Base-by-base conservation (phyloP, 2,329 filamentous ascomycete genomes). In the Raffaelea albimanens region DNA sequence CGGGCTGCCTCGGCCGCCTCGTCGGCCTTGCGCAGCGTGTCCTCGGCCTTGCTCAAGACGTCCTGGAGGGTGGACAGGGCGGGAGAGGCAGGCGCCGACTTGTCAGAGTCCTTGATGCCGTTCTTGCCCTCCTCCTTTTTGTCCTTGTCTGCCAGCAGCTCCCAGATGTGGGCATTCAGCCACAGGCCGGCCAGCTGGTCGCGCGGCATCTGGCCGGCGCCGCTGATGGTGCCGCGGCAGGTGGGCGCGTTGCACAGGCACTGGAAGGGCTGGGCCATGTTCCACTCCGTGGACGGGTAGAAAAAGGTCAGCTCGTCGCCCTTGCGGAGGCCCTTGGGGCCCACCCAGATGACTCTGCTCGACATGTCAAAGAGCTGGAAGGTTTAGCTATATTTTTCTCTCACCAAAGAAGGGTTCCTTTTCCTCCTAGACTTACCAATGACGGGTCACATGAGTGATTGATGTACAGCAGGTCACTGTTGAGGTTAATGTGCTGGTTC, bases 251-350 rank as follows among this genome's bases (percentile, higher is more conserved):
- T 70, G 60, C 83, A 87, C 50, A 75, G 67, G 60, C 83, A 87
- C 50, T 75, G 65, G 59, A 87, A 87, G 4, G 80, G 73, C 67
- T 87, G 83, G 29, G 78, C 78, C 83, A 87, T 86, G 57, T 70
- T 58, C 82, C 82, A 87, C 64, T 87, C 83, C 1, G 82, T 86
- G 46, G 80, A 85, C 4, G 83, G 82, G 57, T 87, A 87, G 65
- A 87, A 87, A 67, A 86, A 87, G 46, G 78, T 80, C 42, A 82
- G 67, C 58, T 82, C 78, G 50, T 82, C 73, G 43, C 75, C 76
- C 4, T 64, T 59, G 46, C 65, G 59, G 45, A 82, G 68, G 31
- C 78, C 77, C 46, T 70, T 69, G 20, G 74, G 74, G 7, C 75
- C 76, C 11, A 76, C 79, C 22, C 82, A 65, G 53, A 86, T 66